Conservation (phyloP, 805 yeast genomes). For the Wickerhamiella hasegawae region DNA sequence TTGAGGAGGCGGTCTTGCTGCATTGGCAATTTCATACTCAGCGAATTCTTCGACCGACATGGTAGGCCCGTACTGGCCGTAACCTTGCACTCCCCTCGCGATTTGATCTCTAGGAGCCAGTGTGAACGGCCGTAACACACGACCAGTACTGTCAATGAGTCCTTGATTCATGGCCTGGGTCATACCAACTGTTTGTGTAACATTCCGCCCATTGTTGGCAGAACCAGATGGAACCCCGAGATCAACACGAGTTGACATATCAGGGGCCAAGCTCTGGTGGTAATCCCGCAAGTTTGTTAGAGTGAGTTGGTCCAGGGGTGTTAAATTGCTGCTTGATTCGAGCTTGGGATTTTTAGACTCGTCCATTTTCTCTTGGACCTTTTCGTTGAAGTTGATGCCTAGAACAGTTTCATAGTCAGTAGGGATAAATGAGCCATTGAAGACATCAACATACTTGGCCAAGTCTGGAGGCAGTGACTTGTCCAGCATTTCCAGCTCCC, state of each 20-base stretch:
- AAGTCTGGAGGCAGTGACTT: not conserved
- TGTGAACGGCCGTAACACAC: slow-evolving; percentile 71
- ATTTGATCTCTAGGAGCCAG: slow-evolving; percentile 33
- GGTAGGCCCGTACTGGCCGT: slow-evolving; percentile 85
- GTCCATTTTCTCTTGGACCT: too few species aligned
- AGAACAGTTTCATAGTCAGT: not conserved
- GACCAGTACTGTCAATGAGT: slow-evolving; percentile 32
- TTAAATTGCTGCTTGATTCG: too few species aligned
- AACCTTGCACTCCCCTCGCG: slow-evolving; percentile 58
- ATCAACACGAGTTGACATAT: slow-evolving; percentile 17
- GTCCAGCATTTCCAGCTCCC: slow-evolving; percentile 3
- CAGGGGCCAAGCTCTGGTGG: slow-evolving; percentile 1
- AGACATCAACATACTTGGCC: not conserved
- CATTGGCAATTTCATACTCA: slow-evolving; percentile 79
- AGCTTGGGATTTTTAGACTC: too few species aligned
- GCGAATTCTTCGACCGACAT: slow-evolving; percentile 87
- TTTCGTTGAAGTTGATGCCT: not conserved
- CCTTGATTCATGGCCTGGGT: too few species aligned
- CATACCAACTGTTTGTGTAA: not conserved
- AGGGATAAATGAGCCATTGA: not conserved
- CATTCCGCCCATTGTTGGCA: not conserved
- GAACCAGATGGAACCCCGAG: too few species aligned
- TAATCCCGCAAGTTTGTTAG: not conserved
- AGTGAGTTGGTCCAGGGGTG: slow-evolving; percentile 2
- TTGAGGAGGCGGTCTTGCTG: slow-evolving; percentile 25